Base-by-base conservation (phyloP, 164 flowering plant species). In the Vitis amurensis region DNA sequence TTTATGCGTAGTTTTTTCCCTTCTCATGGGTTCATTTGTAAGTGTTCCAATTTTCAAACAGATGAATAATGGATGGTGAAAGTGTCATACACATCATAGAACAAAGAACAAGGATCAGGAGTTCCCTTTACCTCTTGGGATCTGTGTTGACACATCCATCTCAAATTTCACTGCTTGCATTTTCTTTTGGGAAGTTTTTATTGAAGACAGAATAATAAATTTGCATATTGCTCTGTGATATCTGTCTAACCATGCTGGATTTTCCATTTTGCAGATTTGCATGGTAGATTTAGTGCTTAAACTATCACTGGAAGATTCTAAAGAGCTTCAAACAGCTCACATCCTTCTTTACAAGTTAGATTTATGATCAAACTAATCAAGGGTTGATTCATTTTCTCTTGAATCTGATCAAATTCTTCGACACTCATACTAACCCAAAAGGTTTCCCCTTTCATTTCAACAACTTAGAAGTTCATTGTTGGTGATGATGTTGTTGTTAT, bases 301-400 rank as follows among this genome's bases (percentile, higher is more conserved):
- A 70, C 67, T 78, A 71, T 79, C 81, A 59, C 89, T 89, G 52
- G 90, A 87, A 70, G 84, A 85, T 71, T 89, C 93, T 1, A 87
- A 69, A 78, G 98, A 96, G 83, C 81, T 90, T 64, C 93, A 83
- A 77, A 91, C 91, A 63, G 93, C 97, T 71, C 91, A 94, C 57
- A 77, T 88, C 64, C 92, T 96, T 81, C 97, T 93, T 64, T 93
- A 93, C 82, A 91, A 93, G 83, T 76, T 96, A 19, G 67, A 89
- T 96, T 65, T 93, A 96, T 81, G 99, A 93, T 83, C 99, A 96
- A 76, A 96, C 97, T 74, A 97, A 96, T 62, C 84, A 90, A 82
- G 97, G 99, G 68, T 76, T 96, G 90, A 90, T 94, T 58, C 94
- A 84, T 48, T 93, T 90, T 75, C 89, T 91, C 12, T 53, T 93